Base-by-base conservation (phyloP, 2,329 filamentous ascomycete species). In the Eurotiales sp. region DNA sequence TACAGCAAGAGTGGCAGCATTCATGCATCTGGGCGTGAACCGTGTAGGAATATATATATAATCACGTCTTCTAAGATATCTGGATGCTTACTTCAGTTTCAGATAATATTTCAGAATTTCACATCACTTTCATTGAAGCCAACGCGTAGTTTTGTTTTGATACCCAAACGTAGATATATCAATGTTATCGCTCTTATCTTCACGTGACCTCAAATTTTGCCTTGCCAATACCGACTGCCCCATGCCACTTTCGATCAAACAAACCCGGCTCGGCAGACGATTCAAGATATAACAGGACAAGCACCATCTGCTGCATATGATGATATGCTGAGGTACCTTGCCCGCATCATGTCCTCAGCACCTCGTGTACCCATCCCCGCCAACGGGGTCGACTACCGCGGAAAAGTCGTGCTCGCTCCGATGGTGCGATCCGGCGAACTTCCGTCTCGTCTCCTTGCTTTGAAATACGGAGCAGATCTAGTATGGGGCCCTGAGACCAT, bases 361-460 rank as follows among this genome's bases (percentile, higher is more conserved):
- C 85, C 86, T 66, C 83, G 78, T 65, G 88, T 96, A 32, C 86
- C 90, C 46, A 95, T 96, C 59, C 92, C 92, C 58, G 81, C 78
- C 55, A 87, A 87, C 69, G 92, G 92, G 46, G 90, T 96, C 63
- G 90, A 96, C 75, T 97, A 96, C 72, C 83, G 92, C 61, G 87
- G 88, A 72, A 96, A 95, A 72, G 74, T 97, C 58, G 93, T 97
- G 40, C 86, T 99, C 57, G 93, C 93, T 55, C 93, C 93, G 36
- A 99, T 99, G 93, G 92, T 96, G 52, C 87, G 93, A 60, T 95
- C 90, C n/a, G 93, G 93, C 65, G 93, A 99, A 76, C 77, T 96
- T 55, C 92, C 93, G 3, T 93, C 89, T 34, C 85, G 93, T 53
- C 80, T 99, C 22, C 74, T 95, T 39, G 89, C 93, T 27, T 82